A percentile compares a stretch with the other conserved stretches of the same genome.
phyloP scores from a whole-genome alignment of 2,329 filamentous ascomycete species.

The Huntiella omanensis region DNA sequence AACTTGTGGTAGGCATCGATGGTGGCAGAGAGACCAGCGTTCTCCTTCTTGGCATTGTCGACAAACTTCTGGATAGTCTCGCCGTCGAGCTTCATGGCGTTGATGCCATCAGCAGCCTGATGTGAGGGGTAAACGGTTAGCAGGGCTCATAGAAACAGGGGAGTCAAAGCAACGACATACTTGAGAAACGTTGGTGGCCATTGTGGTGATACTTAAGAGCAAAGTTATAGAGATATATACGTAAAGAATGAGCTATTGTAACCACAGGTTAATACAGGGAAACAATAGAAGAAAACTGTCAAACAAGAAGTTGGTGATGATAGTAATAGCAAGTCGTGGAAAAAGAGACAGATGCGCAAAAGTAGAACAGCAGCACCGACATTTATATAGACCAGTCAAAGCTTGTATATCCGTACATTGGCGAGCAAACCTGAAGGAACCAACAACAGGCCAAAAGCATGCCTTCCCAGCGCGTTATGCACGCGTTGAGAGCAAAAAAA shows the following conservation, averaged over 20 bases:
- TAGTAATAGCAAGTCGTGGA: not conserved
- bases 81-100: slow-evolving; percentile 70
- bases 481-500: slow-evolving; percentile 2
- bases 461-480: not conserved
- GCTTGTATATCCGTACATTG: not conserved
- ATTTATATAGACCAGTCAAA: too few relatives aligned
- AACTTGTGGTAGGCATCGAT: slow-evolving; percentile 31
- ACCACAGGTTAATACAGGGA: not conserved
- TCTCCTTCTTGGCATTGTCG: slow-evolving; percentile 71
- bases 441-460: not conserved
- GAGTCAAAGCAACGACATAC: too few relatives aligned
- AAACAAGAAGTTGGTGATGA: not conserved
- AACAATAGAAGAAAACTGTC: not conserved
- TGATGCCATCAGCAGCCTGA: slow-evolving; percentile 72
- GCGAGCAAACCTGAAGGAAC: not conserved
- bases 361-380: too few relatives aligned
- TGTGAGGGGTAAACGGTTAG: not conserved
- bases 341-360: not conserved
- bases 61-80: slow-evolving; percentile 69
- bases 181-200: slow-evolving; percentile 52
- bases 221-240: not conserved
- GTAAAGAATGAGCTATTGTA: not conserved
- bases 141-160: too few relatives aligned
- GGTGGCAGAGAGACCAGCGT: slow-evolving; percentile 30
- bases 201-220: slow-evolving; percentile 18